Evolutionary conservation across 2,329 filamentous ascomycete genomes (phyloP).

Genomic region (Alternaria arborescens): DNA sequence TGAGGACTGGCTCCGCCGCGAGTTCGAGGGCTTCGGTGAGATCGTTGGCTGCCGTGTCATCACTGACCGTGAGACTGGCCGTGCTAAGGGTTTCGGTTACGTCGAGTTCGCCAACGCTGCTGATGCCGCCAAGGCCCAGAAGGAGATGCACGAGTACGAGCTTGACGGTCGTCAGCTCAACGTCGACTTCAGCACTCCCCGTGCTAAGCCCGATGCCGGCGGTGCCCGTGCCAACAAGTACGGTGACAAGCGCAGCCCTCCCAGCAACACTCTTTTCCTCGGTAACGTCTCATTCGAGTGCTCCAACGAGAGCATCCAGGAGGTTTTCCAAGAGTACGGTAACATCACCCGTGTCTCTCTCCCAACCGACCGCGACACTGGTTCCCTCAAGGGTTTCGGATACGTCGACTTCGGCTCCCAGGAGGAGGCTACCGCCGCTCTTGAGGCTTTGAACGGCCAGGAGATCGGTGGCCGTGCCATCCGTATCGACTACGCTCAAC

Average conservation of each 20-base stretch:
- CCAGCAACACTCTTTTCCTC: slow-evolving; percentile 87
- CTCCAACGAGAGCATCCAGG: slow-evolving; percentile 76
- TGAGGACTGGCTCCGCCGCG: slow-evolving; percentile 79
- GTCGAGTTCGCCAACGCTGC: slow-evolving; percentile 80
- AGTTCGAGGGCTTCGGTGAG: slow-evolving; percentile 82
- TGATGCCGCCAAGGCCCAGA: slow-evolving; percentile 74
- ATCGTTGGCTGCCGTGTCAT: slow-evolving; percentile 79
- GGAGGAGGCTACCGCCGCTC: slow-evolving; percentile 81
- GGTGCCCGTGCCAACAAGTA: slow-evolving; percentile 70
- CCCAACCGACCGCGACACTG: slow-evolving; percentile 85
- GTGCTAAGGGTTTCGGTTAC: slow-evolving; percentile 93
- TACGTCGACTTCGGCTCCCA: slow-evolving; percentile 85
- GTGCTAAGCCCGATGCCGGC: slow-evolving; percentile 61
- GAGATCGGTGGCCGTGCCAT: slow-evolving; percentile 77
- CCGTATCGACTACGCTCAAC: slow-evolving; percentile 82
- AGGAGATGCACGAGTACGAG: slow-evolving; percentile 76
- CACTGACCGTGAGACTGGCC: slow-evolving; percentile 79
- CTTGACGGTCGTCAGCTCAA: slow-evolving; percentile 79
- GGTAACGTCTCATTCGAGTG: slow-evolving; percentile 89
- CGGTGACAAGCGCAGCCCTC: slow-evolving; percentile 80
- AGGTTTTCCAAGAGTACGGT: slow-evolving; percentile 76
- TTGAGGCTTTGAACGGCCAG: slow-evolving; percentile 73
- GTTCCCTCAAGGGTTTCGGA: slow-evolving; percentile 88
- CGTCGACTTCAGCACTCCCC: slow-evolving; percentile 78
- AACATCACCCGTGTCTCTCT: slow-evolving; percentile 82